Evolutionary conservation across 805 yeast species (phyloP).

Genomic region (Jamesozyma spencerorum): DNA sequence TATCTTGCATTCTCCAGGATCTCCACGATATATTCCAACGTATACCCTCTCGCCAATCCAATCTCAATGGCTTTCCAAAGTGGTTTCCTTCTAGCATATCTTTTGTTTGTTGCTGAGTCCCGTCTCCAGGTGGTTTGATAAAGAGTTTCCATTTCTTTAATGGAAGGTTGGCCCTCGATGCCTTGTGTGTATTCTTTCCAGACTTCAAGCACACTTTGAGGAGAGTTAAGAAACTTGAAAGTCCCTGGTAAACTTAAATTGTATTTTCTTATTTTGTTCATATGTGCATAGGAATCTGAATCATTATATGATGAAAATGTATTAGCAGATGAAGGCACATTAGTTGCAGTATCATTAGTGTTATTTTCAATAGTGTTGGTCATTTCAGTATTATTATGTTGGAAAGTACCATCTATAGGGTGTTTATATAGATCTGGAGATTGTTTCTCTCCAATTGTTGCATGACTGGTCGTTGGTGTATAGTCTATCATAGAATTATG

Average conservation of each 20-base stretch:
- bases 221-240: slow-evolving; percentile 35
- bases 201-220: slow-evolving; percentile 41
- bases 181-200: slow-evolving; percentile 53
- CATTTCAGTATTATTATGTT: neutral
- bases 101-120: slow-evolving; percentile 43
- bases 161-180: slow-evolving; percentile 42
- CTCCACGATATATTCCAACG: slow-evolving; percentile 36
- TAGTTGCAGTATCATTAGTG: no score
- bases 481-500: neutral
- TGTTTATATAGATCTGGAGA: neutral
- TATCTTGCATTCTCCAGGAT: slow-evolving; percentile 39
- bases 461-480: neutral
- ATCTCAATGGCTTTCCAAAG: slow-evolving; percentile 47
- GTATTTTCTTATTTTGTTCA: slow-evolving; percentile 1
- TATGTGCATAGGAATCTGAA: neutral
- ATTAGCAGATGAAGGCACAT: neutral
- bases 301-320: neutral
- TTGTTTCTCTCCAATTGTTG: neutral
- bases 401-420: slow-evolving; percentile 4
- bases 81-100: slow-evolving; percentile 44
- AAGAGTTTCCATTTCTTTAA: slow-evolving; percentile 39
- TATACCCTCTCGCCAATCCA: slow-evolving; percentile 38
- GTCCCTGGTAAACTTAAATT: neutral
- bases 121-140: slow-evolving; percentile 50
- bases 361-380: no score